A percentile compares a stretch with the other conserved stretches of the same genome.
Evolutionary conservation across 2,329 filamentous ascomycete genomes (phyloP).

Genomic region (Trichoderma sp.): DNA sequence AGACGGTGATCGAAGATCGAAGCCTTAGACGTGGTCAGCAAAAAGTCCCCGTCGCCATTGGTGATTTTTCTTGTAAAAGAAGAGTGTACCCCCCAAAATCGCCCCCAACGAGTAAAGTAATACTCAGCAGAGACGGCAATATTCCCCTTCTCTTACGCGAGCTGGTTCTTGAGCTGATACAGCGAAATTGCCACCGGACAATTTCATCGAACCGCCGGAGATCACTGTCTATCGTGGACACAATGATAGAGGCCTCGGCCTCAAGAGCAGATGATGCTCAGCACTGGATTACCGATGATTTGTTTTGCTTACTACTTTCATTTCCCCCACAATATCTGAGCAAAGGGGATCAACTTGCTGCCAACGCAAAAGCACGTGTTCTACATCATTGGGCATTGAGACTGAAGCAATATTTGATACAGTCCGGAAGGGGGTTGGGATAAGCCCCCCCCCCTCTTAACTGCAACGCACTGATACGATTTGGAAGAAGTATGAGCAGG

Average conservation of each 20-base stretch:
- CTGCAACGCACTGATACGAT: background rate
- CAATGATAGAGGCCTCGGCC: background rate
- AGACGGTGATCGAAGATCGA: slow-evolving; percentile 18
- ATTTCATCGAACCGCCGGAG: slow-evolving; percentile 1
- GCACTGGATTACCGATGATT: background rate
- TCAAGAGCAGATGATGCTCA: background rate
- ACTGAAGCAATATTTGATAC: background rate
- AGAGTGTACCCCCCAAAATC: background rate
- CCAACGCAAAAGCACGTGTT: background rate
- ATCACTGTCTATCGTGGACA: background rate
- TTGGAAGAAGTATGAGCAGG: background rate
- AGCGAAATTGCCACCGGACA: background rate
- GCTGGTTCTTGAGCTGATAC: background rate
- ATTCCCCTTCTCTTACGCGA: background rate
- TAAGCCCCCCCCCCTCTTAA: background rate
- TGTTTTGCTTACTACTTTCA: background rate
- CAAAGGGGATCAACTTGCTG: background rate
- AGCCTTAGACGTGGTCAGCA: slow-evolving; percentile 6
- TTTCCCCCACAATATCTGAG: background rate
- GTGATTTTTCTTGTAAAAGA: background rate
- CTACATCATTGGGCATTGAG: slow-evolving; percentile 9
- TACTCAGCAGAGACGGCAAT: background rate
- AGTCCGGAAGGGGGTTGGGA: slow-evolving; percentile 1
- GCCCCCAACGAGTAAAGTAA: background rate
- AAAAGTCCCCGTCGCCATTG: background rate